Base-by-base conservation (phyloP, 106 monocot genomes). In the Acorus gramineus region DNA sequence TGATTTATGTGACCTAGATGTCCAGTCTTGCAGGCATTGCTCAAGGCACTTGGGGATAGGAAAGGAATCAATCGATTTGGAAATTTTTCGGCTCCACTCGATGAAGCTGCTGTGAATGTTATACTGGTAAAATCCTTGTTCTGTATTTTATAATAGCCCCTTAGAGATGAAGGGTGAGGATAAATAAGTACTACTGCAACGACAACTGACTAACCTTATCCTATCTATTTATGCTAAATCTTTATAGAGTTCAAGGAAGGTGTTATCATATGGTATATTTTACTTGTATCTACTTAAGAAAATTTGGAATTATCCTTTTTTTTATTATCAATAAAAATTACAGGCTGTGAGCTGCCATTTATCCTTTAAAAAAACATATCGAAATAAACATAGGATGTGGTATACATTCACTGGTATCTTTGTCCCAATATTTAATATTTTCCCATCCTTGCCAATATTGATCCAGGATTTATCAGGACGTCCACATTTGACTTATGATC, bases 11-110 rank as follows among this genome's bases (percentile, higher is more conserved):
- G 28, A 28, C 28, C 28, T 1, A 28, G 28, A 28, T 28, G 0
- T 28, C 28, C 28, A 28, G 10, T 54, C 28, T 7, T 67, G 11
- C 57, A 89, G 96, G 96, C 96, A 53, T 62, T 96, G 43, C 86
- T 85, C 76, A 58, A 87, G 66, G 91, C 96, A 50, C 96, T 91
- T 72, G 96, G 91, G 65, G 91, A 96, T 71, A 87, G 91, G 69
- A 91, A 96, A 79, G 96, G 96, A 51, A 96, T 96, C 56, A 69
- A 82, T 46, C 79, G 90, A 49, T 96, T 96, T 85, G 90, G 96
- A 59, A 82, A 96, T 68, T 90, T 96, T 77, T 62, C 83, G 54
- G 96, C 82, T 3, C 90, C 91, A 60, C 91, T 96, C 69, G 96
- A 96, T 74, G 91, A 96, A 85, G 96, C 96, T 77, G 80, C 82